Evolutionary conservation across 345 rosid species (phyloP), one percentile per base, ranked within the genome.

Genomic region (Populus simonii): DNA sequence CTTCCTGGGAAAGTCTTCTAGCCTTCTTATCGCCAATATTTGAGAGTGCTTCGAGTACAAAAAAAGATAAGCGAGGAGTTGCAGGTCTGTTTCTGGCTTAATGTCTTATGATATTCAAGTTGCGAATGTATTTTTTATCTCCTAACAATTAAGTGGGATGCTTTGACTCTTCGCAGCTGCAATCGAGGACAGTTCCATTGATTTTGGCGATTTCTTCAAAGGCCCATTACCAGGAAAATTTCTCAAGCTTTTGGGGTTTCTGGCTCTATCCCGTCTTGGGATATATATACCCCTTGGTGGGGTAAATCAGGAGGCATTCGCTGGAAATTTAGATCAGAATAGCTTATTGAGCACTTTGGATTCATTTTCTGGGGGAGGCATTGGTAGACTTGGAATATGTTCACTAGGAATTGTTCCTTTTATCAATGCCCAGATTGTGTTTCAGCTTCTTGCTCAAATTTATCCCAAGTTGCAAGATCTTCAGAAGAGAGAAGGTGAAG

Each of bases 401-500:
- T 96, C 99, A 67, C 97, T 93, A 4, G 99, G 99, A 53, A 96
- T 96, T 80, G 98, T 96, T 73, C 99, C 98, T 12, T 96, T 93
- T 67, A 96, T 96, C 83, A 96, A 96, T 62, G 98, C 99, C 0
- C 94, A 89, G 80, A 96, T 96, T 70, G 98, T 96, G 80, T 93
- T 96, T 83, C 99, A 96, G 88, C 99, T 96, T 87, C 96, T 96
- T 79, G 91, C 98, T 70, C 98, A 93, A 86, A 81, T 96, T 53
- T 87, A 93, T 85, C 99, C 99, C n/a, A 96, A 96, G 86, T 80
- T 96, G 86, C 99, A 93, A 90, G 98, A 96, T 81, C 98, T 96
- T 79, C 99, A 93, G 89, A 96, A 96, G 83, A 88, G 88, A 90
- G 99, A 96, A 91, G 99, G 99, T 22, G 98, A 96, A 89, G 97